Conservation (phyloP, 2,329 filamentous ascomycete species). For the Sclerotinia borealis region DNA sequence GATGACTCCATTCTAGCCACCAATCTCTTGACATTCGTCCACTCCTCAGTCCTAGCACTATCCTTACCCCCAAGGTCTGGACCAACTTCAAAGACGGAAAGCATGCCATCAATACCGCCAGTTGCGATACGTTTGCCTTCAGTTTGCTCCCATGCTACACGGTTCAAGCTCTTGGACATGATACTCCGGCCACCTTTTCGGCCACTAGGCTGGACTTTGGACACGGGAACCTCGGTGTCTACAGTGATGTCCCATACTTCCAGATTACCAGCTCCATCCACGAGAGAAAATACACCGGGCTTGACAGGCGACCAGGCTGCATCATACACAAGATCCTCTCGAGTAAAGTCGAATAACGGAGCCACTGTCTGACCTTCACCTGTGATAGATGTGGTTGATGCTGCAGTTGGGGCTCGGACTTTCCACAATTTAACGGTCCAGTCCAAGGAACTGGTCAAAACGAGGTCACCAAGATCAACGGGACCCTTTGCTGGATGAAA, state of each 20-base stretch:
- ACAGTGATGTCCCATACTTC: conserved; percentile 94
- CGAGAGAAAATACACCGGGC: conserved; percentile 88
- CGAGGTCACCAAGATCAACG: conserved; percentile 88
- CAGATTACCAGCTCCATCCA: conserved; percentile 85
- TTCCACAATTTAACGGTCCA: conserved; percentile 99
- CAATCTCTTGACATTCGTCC: conserved; percentile 87
- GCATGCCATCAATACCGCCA: conserved; percentile 82
- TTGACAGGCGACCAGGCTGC: conserved; percentile 92
- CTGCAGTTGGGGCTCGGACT: conserved; percentile 72
- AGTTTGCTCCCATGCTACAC: conserved; percentile 85
- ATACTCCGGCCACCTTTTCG: conserved; percentile 60
- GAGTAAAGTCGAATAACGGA: conserved; percentile 81
- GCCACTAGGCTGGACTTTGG: conserved; percentile 66
- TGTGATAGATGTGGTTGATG: conserved; percentile 49
- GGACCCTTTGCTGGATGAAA: conserved; percentile 92
- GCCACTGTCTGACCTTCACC: conserved; percentile 48
- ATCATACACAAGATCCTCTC: conserved; percentile 96
- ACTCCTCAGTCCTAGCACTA: conserved; percentile 77
- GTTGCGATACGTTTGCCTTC: conserved; percentile 84
- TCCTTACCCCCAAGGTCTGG: conserved; percentile 79
- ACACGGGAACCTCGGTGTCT: conserved; percentile 86
- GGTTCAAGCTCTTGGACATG: conserved; percentile 83
- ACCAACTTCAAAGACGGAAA: conserved; percentile 91
- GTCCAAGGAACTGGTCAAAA: conserved; percentile 86
- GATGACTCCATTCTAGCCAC: conserved; percentile 64